Evolutionary conservation across 2,329 filamentous ascomycete genomes (phyloP), one percentile per base, ranked within the genome.

Genomic region (Fusarium nurragi): DNA sequence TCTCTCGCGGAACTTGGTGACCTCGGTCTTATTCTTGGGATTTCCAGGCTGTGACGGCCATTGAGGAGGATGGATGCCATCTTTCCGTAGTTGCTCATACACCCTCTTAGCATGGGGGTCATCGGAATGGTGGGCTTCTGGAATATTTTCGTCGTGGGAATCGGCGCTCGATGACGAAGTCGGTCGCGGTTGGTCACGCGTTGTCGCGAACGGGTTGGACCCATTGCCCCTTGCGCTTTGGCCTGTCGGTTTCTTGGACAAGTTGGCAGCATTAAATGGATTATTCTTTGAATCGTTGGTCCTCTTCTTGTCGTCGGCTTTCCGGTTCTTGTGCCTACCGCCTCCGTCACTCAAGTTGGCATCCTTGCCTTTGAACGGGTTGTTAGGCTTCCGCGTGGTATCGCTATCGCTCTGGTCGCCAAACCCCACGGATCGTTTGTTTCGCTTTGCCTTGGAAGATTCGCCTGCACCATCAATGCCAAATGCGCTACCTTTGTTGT

Each of bases 1-100:
- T 18, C 80, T 76, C 45, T 86, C 83, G 40, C 86, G 81, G 56
- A 88, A 84, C 47, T 76, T 78, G 52, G 87, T 82, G 73, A 89
- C 82, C 13, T 79, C 79, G 11, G 75, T 76, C 62, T 84, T 83
- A 66, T 82, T 83, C 21, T 76, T 75, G 10, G 82, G 81, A 49
- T 85, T 81, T 23, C 85, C 84, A 2, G 84, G 83, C 28, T 87
- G 79, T 3, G 77, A 74, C 1, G 85, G 86, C 86, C 86, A 88
- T 70, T 74, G 70, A 5, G 86, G 86, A 13, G 85, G 81, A 25
- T 71, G 75, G 47, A 89, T 83, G 25, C 79, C 79, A 70, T 88
- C 85, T 63, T 81, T 83, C n/a, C 78, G 77, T 3, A 89, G 76
- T 57, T 84, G 83, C 10, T 79, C 76, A 57, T 81, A 78, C 26